Percentiles rank a stretch among this genome's conserved stretches.
Evolutionary conservation across 2,329 filamentous ascomycete genomes (phyloP).

Genomic region (Aurifilum marmelostoma): DNA sequence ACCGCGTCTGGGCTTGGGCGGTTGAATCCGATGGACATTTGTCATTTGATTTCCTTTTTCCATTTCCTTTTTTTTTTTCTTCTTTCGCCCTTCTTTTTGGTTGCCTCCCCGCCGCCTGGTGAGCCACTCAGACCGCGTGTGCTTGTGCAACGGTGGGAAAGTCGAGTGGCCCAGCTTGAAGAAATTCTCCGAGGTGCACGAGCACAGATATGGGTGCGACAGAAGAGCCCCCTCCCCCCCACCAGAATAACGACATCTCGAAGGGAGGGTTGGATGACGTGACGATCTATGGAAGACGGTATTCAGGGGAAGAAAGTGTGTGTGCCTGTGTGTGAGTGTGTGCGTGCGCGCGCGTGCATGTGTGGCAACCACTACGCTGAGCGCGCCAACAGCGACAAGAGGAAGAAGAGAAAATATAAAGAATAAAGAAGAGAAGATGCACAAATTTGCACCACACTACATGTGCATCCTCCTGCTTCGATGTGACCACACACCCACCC

Average conservation of each 20-base stretch:
- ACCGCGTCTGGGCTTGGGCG: background rate
- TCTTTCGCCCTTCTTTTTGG: background rate
- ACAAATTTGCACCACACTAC: slow-evolving; percentile 28
- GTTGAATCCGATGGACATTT: background rate
- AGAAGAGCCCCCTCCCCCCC: too few relatives aligned
- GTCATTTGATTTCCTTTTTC: too few relatives aligned
- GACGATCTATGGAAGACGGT: slow-evolving; percentile 15
- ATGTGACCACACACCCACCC: slow-evolving; percentile 7
- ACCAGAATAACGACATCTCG: too few relatives aligned
- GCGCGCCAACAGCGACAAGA: too few relatives aligned
- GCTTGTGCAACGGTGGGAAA: slow-evolving; percentile 25
- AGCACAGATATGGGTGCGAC: slow-evolving; percentile 11
- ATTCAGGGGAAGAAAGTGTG: slow-evolving; percentile 12
- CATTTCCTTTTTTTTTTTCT: too few relatives aligned
- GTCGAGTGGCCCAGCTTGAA: slow-evolving; percentile 19
- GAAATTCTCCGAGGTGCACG: slow-evolving; percentile 27
- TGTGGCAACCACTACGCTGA: slow-evolving; percentile 10
- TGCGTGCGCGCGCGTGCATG: background rate
- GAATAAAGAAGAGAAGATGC: slow-evolving; percentile 5
- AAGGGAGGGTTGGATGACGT: slow-evolving; percentile 15
- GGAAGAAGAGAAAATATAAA: background rate
- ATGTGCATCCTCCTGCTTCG: slow-evolving; percentile 11
- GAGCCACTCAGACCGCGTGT: slow-evolving; percentile 15
- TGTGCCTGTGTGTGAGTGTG: background rate
- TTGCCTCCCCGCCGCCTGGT: background rate